Base-by-base conservation (phyloP, 2,329 filamentous ascomycete genomes). In the Neonectria hederae region DNA sequence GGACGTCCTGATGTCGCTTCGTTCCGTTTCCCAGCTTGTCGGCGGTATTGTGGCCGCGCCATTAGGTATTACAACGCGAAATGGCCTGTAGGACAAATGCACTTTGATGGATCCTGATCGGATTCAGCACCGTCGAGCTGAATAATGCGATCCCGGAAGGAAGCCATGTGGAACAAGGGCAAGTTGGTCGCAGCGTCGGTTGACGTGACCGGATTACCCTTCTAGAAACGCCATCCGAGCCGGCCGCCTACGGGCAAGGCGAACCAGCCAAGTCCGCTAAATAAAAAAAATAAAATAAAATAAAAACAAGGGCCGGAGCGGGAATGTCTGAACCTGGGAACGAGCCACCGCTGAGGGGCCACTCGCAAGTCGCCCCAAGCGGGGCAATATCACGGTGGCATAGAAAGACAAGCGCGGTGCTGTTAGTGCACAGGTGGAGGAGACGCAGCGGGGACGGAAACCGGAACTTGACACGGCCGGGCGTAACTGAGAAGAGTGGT, bases 371-470 rank as follows among this genome's bases (percentile, higher is more conserved):
- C 45, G 28, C 14, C 24, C 4, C 14, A 7, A 28, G 35, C 26
- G 48, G 56, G 22, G 35, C 54, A 26, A 54, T 57, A 62, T 45
- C 59, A 57, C 28, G 17, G 14, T 9, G 2, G 10, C 46, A 38
- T 43, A 21, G 5, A 30, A 45, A 10, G 10, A 5, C 5, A n/a
- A 7, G 21, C 22, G 38, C 10, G 1, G 19, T 19, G 17, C 13
- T 57, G 59, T 48, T 57, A 57, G 59, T 46, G 54, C 28, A 13
- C 28, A 3, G 22, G 22, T 19, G 10, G 32, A 30, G 30, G 24
- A 21, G 22, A 19, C 10, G 13, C 8, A 28, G 13, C 8, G 8
- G 24, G 30, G 22, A 14, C 24, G n/a, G 17, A 48, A 30, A 24
- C 28, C 46, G 46, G 26, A 32, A 40, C 38, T 22, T 51, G 35